Percentiles rank a stretch among this genome's conserved stretches.
Conservation (phyloP, 169 alveolate genomes). For the Plasmodium fragile region DNA sequence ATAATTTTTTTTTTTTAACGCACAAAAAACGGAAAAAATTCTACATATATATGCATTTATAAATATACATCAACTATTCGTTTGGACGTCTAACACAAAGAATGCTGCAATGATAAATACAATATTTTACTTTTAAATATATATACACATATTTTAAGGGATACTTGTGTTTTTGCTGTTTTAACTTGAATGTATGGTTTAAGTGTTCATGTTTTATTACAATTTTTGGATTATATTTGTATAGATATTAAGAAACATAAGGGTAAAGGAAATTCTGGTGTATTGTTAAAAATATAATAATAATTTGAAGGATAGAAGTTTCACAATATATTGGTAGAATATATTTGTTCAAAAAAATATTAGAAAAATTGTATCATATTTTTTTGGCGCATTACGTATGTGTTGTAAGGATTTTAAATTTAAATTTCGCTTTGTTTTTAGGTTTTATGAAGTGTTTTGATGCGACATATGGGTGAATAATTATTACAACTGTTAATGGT, state of each 20-base stretch:
- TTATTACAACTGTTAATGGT: not conserved
- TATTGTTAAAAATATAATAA: not conserved
- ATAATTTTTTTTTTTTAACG: not conserved
- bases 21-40: not conserved
- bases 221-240: not conserved
- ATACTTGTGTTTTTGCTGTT: not conserved
- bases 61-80: not conserved
- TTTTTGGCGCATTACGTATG: not conserved
- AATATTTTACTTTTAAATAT: not conserved
- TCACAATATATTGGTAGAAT: not conserved
- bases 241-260: not conserved
- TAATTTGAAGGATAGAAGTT: not conserved
- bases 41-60: not conserved
- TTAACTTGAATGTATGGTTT: not conserved
- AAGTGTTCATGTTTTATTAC: not conserved
- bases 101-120: not conserved
- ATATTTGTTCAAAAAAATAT: not conserved
- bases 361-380: not conserved
- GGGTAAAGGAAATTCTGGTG: not conserved
- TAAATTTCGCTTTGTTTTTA: not conserved
- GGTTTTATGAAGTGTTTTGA: not conserved
- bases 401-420: not conserved
- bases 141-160: not conserved
- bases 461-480: not conserved
- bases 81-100: not conserved